These are phyloP conservation scores for Aspergillus sojae DNA, from an alignment of 2,329 filamentous ascomycete species.

Conservation along the genomic window DNA sequence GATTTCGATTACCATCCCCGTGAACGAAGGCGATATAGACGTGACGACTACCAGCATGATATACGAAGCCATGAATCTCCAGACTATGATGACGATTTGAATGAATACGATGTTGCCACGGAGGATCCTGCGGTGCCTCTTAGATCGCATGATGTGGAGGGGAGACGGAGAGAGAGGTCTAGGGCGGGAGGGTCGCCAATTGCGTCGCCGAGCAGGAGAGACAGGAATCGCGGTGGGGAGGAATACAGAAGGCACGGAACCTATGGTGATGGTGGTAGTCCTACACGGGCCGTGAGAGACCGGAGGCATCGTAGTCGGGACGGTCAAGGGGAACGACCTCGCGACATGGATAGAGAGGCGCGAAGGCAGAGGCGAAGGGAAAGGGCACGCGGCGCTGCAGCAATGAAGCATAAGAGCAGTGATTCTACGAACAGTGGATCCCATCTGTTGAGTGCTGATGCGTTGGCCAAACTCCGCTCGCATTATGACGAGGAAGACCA, in stretches of 20 bases:
- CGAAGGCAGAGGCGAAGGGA: conserved; percentile 30
- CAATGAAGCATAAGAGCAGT: conserved; percentile 42
- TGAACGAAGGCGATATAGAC: conserved; percentile 27
- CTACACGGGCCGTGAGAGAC: conserved; percentile 16
- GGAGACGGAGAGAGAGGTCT: conserved; percentile 26
- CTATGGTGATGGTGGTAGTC: conserved; percentile 34
- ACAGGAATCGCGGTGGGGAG: conserved; percentile 37
- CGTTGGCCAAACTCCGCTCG: conserved; percentile 67
- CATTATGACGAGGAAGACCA: conserved; percentile 60
- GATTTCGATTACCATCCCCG: conserved; percentile 23
- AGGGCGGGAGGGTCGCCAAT: conserved; percentile 42
- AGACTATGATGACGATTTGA: conserved; percentile 16
- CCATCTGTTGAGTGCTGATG: conserved; percentile 53
- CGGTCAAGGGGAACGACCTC: conserved; percentile 21
- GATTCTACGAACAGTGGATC: conserved; percentile 48
- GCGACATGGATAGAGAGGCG: conserved; percentile 25
- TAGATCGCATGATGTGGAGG: conserved; percentile 11
- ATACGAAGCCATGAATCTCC: not conserved
- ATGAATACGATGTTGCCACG: conserved; percentile 19
- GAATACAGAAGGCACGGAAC: conserved; percentile 32
- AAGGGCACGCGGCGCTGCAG: conserved; percentile 21
- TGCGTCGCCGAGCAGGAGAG: conserved; percentile 38
- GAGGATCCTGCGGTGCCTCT: conserved; percentile 16
- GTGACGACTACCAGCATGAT: conserved; percentile 20
- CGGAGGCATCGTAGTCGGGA: conserved; percentile 16